Conservation (phyloP, 805 yeast genomes). For the Lipomyces chichibuensis region DNA sequence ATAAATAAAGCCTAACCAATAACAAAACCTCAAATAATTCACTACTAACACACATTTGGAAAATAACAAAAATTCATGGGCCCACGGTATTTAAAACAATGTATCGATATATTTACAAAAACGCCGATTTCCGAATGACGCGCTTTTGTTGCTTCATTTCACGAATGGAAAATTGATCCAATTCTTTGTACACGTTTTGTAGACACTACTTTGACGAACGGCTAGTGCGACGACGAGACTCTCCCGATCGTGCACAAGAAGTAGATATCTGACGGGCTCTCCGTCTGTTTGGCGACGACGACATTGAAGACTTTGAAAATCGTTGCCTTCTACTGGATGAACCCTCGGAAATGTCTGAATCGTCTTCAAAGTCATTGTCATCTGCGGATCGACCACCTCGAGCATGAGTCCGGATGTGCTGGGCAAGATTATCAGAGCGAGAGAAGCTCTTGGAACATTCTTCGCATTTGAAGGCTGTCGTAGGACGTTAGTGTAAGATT, state of each 20-base stretch:
- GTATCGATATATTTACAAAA: too few relatives aligned
- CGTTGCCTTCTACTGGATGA: neutral
- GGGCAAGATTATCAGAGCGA: conserved; percentile 44
- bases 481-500: neutral
- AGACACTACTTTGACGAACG: conserved; percentile 1
- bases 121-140: too few relatives aligned
- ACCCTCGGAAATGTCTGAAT: neutral
- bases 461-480: conserved; percentile 40
- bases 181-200: neutral
- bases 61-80: too few relatives aligned
- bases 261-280: neutral
- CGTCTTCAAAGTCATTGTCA: conserved; percentile 8
- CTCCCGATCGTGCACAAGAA: neutral
- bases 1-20: too few relatives aligned
- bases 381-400: conserved; percentile 6
- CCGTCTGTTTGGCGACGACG: neutral
- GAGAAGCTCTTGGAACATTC: conserved; percentile 44
- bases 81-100: too few relatives aligned
- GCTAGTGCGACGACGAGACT: neutral
- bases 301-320: neutral
- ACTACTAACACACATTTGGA: too few relatives aligned
- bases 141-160: neutral
- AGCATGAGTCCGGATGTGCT: conserved; percentile 42
- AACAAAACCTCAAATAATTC: too few relatives aligned
- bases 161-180: too few relatives aligned